A percentile compares a stretch with the other conserved stretches of the same genome.
Conservation (phyloP, 75 land plant species). For the Azolla pinnata region DNA sequence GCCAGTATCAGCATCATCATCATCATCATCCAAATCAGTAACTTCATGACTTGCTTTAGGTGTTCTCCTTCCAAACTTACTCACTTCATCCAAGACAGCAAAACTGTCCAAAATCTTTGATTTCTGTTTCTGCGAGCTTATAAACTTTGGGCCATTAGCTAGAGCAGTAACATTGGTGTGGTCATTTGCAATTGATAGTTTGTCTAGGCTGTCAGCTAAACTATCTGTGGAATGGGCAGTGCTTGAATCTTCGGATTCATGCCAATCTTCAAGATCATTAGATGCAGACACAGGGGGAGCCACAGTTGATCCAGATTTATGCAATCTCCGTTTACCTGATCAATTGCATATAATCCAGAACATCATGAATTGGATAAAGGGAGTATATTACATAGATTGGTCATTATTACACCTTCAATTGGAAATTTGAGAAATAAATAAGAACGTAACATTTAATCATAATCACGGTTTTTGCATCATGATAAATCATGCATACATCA, state of each 20-base stretch:
- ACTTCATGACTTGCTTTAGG: neutral
- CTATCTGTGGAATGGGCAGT: neutral
- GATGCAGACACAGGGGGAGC: neutral
- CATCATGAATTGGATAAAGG: neutral
- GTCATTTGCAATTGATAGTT: neutral
- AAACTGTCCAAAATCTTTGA: neutral
- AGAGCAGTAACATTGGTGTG: neutral
- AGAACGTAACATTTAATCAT: too few relatives aligned
- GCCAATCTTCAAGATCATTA: slow-evolving; percentile 3
- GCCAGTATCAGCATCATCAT: neutral
- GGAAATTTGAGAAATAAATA: neutral
- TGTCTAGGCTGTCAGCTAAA: neutral
- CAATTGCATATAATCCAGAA: neutral
- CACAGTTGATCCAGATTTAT: neutral
- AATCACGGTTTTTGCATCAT: too few relatives aligned
- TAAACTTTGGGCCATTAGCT: neutral
- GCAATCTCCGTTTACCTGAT: neutral
- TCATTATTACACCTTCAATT: neutral
- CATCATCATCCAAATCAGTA: neutral
- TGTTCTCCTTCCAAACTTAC: neutral
- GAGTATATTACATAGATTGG: neutral
- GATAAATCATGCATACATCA: too few relatives aligned
- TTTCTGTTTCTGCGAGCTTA: neutral
- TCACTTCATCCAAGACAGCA: neutral
- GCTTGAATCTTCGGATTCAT: neutral